Evolutionary conservation across 768 basidiomycete genomes (phyloP).

Genomic region (Podaxis sp.): DNA sequence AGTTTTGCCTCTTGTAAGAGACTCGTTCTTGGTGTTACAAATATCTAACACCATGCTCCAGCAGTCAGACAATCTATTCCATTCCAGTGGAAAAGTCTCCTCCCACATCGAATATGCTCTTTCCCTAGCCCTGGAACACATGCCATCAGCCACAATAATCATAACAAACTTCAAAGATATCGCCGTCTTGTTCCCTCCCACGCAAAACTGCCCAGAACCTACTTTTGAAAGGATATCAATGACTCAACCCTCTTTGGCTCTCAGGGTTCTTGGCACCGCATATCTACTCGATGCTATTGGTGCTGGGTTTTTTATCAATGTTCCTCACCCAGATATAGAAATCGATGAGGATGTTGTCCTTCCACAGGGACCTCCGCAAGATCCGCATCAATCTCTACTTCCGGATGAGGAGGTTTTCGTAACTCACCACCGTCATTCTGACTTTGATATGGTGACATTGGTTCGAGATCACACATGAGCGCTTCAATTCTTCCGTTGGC

Average conservation of each 20-base stretch:
- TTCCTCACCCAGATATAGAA: not conserved
- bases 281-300: constrained; percentile 13
- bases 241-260: constrained; percentile 16
- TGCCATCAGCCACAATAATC: constrained; percentile 12
- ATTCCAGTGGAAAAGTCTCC: constrained; percentile 9
- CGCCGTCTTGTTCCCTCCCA: constrained; percentile 13
- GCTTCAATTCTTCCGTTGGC: constrained; percentile 30
- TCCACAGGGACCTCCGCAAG: constrained; percentile 20
- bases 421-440: constrained; percentile 22
- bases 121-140: constrained; percentile 10
- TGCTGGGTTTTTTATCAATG: not conserved
- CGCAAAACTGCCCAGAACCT: not conserved
- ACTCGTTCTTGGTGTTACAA: not conserved
- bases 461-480: constrained; percentile 23
- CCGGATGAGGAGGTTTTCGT: constrained; percentile 24
- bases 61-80: constrained; percentile 9
- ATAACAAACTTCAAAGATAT: constrained; percentile 18
- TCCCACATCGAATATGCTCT: constrained; percentile 10
- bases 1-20: constrained; percentile 15
- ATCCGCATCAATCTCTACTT: constrained; percentile 18
- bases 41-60: not conserved
- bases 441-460: constrained; percentile 26
- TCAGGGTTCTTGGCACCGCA: constrained; percentile 18
- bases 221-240: constrained; percentile 19
- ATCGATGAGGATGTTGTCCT: constrained; percentile 1